phyloP scores from a whole-genome alignment of 225 moss, liverwort and hornwort species.

The Pleurozium schreberi region DNA sequence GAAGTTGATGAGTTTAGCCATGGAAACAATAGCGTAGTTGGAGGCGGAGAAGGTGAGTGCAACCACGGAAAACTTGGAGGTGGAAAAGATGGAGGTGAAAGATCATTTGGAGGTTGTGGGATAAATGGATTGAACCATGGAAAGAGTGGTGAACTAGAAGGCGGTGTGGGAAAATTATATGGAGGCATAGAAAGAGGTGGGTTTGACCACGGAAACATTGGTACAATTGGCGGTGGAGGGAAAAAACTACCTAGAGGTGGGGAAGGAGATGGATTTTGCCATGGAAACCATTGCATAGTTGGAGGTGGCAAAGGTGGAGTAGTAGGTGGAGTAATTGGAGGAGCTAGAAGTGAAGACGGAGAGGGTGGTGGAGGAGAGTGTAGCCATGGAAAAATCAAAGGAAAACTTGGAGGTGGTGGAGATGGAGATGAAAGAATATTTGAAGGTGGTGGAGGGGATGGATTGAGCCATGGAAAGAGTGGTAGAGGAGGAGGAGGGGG shows the following conservation, averaged over 20 bases:
- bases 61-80: background rate
- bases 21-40: background rate
- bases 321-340: background rate
- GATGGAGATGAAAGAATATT: background rate
- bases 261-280: background rate
- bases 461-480: background rate
- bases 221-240: background rate
- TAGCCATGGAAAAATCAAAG: background rate
- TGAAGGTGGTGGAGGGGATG: background rate
- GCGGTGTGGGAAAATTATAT: background rate
- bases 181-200: background rate
- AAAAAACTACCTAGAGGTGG: background rate
- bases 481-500: background rate
- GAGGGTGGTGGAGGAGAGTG: background rate
- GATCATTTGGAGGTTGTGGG: background rate
- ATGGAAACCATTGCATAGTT: background rate
- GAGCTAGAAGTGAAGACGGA: background rate
- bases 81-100: background rate
- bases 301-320: background rate
- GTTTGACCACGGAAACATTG: background rate
- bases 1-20: background rate
- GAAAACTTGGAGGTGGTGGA: background rate
- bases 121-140: background rate
- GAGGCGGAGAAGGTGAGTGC: background rate
- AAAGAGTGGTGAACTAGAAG: background rate